These are phyloP conservation scores for Globisporangium lucens DNA, from an alignment of 352 stramenopile species.

Conservation along the genomic window DNA sequence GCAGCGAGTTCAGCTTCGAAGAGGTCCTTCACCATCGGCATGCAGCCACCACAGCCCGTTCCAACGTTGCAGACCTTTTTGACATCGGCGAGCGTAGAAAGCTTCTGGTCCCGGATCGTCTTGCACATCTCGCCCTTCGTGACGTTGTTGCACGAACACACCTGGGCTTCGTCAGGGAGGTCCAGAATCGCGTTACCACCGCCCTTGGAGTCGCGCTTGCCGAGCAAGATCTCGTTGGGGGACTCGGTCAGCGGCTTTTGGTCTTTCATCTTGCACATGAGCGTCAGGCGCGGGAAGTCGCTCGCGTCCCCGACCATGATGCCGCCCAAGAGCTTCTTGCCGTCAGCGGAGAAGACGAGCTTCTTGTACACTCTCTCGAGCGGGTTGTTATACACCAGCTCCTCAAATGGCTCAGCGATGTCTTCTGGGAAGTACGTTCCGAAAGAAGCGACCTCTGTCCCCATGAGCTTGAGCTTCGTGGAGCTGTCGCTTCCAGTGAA, in stretches of 20 bases:
- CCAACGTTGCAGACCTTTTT: constrained; percentile 87
- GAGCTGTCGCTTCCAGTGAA: constrained; percentile 89
- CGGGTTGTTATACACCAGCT: constrained; percentile 89
- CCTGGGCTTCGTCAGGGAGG: constrained; percentile 75
- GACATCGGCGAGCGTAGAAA: constrained; percentile 65
- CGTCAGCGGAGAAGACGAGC: constrained; percentile 89
- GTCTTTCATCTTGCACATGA: constrained; percentile 55
- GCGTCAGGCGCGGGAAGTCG: constrained; percentile 82
- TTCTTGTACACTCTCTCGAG: constrained; percentile 90
- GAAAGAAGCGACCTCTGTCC: constrained; percentile 92
- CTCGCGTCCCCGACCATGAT: constrained; percentile 91
- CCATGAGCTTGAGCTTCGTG: constrained; percentile 94
- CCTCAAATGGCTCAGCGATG: constrained; percentile 60
- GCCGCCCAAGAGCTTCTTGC: constrained; percentile 71
- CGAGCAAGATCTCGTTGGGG: constrained; percentile 56
- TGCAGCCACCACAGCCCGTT: constrained; percentile 89
- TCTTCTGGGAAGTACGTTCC: constrained; percentile 82
- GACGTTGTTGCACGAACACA: constrained; percentile 94
- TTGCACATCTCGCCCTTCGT: constrained; percentile 76
- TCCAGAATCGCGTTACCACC: constrained; percentile 42
- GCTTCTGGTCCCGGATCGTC: constrained; percentile 72
- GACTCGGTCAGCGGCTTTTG: constrained; percentile 47
- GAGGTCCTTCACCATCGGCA: constrained; percentile 89
- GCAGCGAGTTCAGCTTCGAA: constrained; percentile 79
- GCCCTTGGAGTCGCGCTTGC: constrained; percentile 29